Evolutionary conservation across 164 flowering plant genomes (phyloP).

Genomic region (grape (Vitis vinifera)): ASM3070453v1 NC_081810.1:22707001-22707500

Average conservation of each 20-base stretch:
- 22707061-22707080: conserved; percentile 21
- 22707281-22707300: conserved; percentile 26
- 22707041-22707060: conserved; percentile 21
- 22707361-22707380: conserved; percentile 18
- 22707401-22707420: conserved; percentile 25
- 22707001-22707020: conserved; percentile 34
- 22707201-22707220: conserved; percentile 22
- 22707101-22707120: conserved; percentile 27
- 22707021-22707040: conserved; percentile 25
- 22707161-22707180: conserved; percentile 21
- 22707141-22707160: conserved; percentile 8
- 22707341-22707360: conserved; percentile 34
- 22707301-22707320: conserved; percentile 14
- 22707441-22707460: conserved; percentile 31
- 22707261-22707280: background rate
- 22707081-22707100: conserved; percentile 21
- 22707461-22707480: conserved; percentile 34
- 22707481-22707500: conserved; percentile 28
- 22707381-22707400: conserved; percentile 30
- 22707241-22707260: conserved; percentile 20
- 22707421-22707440: conserved; percentile 19
- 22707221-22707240: conserved; percentile 37
- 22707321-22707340: conserved; percentile 29
- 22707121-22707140: conserved; percentile 23
- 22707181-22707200: conserved; percentile 28